These are phyloP conservation scores for Iberis amara DNA, from an alignment of 441 rosid species.

Conservation along the genomic window DNA sequence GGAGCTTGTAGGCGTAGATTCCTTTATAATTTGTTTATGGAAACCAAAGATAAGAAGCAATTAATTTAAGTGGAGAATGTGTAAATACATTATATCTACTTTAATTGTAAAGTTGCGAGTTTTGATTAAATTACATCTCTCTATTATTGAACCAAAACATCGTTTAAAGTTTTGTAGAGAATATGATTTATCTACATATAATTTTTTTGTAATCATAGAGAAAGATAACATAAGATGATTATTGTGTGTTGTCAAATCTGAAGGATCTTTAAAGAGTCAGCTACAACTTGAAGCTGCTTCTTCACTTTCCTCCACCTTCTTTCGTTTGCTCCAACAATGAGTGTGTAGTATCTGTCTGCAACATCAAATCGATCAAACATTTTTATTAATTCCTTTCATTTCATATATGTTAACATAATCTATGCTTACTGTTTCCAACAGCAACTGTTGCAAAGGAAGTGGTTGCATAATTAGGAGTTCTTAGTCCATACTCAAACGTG, in stretches of 20 bases:
- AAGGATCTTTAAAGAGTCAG: slow-evolving; percentile 77
- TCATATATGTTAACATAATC: not conserved
- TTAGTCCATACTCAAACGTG: slow-evolving; percentile 67
- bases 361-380: slow-evolving; percentile 1
- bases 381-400: not conserved
- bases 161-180: not conserved
- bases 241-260: slow-evolving; percentile 36
- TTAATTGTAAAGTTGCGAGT: slow-evolving; percentile 16
- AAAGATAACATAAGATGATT: slow-evolving; percentile 9
- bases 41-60: slow-evolving; percentile 29
- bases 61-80: slow-evolving; percentile 28
- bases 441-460: slow-evolving; percentile 71
- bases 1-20: slow-evolving; percentile 45
- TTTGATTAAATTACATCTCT: slow-evolving; percentile 20
- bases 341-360: slow-evolving; percentile 76
- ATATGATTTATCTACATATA: not conserved
- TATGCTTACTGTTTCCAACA: slow-evolving; percentile 60
- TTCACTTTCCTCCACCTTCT: slow-evolving; percentile 75
- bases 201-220: not conserved
- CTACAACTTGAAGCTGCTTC: slow-evolving; percentile 68
- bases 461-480: slow-evolving; percentile 59
- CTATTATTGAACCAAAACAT: slow-evolving; percentile 2
- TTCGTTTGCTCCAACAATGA: slow-evolving; percentile 79
- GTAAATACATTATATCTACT: slow-evolving; percentile 30
- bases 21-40: slow-evolving; percentile 56